Evolutionary conservation across 2,329 filamentous ascomycete genomes (phyloP).

Genomic region (Beauveria varroae): DNA sequence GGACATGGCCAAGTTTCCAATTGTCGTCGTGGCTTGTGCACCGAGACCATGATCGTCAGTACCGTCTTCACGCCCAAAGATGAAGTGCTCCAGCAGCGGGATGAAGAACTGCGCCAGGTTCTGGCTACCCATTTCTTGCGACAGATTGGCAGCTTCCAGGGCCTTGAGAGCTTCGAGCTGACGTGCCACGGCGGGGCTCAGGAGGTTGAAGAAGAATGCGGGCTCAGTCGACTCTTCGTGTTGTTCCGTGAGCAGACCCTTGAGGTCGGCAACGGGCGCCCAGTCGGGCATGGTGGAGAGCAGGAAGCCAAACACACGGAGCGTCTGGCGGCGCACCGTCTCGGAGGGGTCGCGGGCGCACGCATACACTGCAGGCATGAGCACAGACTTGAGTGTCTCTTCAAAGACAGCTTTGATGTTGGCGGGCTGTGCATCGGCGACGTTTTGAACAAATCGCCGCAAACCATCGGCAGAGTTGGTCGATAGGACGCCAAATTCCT

Average conservation of each 20-base stretch:
- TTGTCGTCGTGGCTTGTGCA: conserved; percentile 75
- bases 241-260: conserved; percentile 51
- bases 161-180: conserved; percentile 77
- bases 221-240: conserved; percentile 58
- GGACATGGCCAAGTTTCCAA: conserved; percentile 65
- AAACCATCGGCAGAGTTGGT: conserved; percentile 75
- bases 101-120: conserved; percentile 85
- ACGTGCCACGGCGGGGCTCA: conserved; percentile 82
- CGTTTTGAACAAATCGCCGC: conserved; percentile 66
- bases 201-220: conserved; percentile 86
- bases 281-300: conserved; percentile 64
- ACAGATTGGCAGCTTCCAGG: conserved; percentile 60
- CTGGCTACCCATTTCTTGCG: conserved; percentile 59
- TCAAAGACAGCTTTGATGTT: conserved; percentile 42
- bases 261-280: conserved; percentile 66
- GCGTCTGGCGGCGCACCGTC: conserved; percentile 73
- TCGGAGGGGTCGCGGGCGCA: conserved; percentile 76
- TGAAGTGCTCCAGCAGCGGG: conserved; percentile 87
- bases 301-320: conserved; percentile 72
- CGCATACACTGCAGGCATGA: conserved; percentile 69
- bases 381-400: conserved; percentile 50
- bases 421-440: conserved; percentile 31
- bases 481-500: conserved; percentile 77
- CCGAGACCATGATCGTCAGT: conserved; percentile 77
- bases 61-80: conserved; percentile 70